Percentiles rank a stretch among this genome's conserved stretches.
These are phyloP conservation scores for Yamadazyma tumulicola DNA, from an alignment of 805 yeast genomes.

Conservation along the genomic window DNA sequence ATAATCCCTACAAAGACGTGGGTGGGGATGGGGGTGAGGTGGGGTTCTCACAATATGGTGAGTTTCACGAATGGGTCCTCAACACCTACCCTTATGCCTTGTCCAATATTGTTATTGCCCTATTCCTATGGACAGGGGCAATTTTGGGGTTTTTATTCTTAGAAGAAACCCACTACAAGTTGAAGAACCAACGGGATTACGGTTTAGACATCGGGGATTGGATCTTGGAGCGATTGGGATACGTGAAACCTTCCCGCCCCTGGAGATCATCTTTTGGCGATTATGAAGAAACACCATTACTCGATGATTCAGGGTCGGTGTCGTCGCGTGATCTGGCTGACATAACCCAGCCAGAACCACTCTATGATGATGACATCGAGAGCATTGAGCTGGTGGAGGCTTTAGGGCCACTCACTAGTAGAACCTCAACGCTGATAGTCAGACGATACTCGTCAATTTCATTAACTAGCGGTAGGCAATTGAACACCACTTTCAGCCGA, in stretches of 20 bases:
- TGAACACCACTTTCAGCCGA: constrained; percentile 10
- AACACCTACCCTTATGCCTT: constrained; percentile 35
- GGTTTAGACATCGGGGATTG: constrained; percentile 39
- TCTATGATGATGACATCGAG: constrained; percentile 6
- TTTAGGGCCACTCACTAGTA: constrained; percentile 10
- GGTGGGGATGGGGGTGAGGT: neutral
- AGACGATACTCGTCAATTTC: constrained; percentile 16
- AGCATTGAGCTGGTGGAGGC: constrained; percentile 7
- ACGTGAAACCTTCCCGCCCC: constrained; percentile 23
- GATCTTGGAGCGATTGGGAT: constrained; percentile 23
- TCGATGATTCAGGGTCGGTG: constrained; percentile 1
- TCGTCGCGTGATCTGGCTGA: neutral
- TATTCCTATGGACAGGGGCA: constrained; percentile 22
- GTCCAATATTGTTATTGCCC: constrained; percentile 33
- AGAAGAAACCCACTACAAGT: constrained; percentile 33
- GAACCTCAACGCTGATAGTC: constrained; percentile 19
- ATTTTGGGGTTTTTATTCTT: constrained; percentile 31
- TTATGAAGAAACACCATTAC: neutral
- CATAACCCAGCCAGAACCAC: constrained; percentile 9
- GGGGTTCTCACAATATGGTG: neutral
- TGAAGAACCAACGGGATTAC: constrained; percentile 21
- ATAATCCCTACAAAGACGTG: constrained; percentile 2
- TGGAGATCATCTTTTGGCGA: constrained; percentile 17
- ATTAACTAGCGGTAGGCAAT: neutral
- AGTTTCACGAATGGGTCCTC: constrained; percentile 25